Evolutionary conservation across 177 flowering plant genomes (phyloP), one percentile per base, ranked within the genome.

Genomic region (Vitis hybrid): DNA sequence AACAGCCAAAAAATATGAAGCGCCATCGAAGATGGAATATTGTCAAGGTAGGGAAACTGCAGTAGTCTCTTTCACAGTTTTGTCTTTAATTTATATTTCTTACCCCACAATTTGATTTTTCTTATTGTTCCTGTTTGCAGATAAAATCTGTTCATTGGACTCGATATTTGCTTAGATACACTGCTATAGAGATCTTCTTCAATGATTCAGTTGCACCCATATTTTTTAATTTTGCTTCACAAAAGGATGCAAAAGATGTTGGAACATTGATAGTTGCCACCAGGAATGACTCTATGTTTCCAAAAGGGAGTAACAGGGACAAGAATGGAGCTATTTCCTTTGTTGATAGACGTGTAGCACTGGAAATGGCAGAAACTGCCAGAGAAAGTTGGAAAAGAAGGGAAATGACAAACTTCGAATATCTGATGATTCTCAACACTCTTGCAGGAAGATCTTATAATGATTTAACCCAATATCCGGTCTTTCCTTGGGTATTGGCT

Each of bases 391-490:
- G 99, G 99, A 85, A 83, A 75, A 90, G 98, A 79, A 93, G 99
- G 79, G 99, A 96, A 13, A 96, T 96, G 17, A 88, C 97, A 52
- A 96, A 96, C 81, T 96, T 96, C 81, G 97, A 96, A 71, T 96
- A 96, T 78, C 80, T 96, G 50, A 92, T 93, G 93, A 85, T 86
- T 78, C 93, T 96, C 48, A 96, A 96, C 75, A 93, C 97, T 1
- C 91, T 96, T 67, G 84, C 98, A 2, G 99, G 99, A 58, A 86
- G 99, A 81, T 91, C 99, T 55, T 93, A 96, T 76, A 96, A 96
- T 82, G 99, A 96, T 79, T 78, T 96, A 73, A 96, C 99, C 21
- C 99, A 96, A 72, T 96, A 96, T 85, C 99, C 98, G 63, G 86
- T 96, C 70, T 96, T 96, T 70, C 99, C 99, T 56, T 96, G 99